A percentile compares a stretch with the other conserved stretches of the same genome.
Conservation (phyloP, 2,329 filamentous ascomycete species). For the Pseudopyrenochaeta lycopersici region DNA sequence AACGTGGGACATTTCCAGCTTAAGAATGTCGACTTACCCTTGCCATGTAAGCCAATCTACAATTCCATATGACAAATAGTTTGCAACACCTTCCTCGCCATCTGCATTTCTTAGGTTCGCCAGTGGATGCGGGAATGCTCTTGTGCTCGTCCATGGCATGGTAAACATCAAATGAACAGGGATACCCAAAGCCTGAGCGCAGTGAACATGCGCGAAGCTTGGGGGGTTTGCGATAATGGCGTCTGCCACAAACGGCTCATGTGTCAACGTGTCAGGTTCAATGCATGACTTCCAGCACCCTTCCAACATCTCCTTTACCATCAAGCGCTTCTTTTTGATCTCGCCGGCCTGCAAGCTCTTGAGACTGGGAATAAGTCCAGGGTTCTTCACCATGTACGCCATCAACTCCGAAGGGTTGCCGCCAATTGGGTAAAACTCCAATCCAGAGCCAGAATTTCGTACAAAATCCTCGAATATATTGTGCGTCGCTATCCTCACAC, state of each 20-base stretch:
- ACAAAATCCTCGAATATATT: conserved; percentile 24
- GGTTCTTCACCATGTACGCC: conserved; percentile 61
- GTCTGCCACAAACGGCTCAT: conserved; percentile 78
- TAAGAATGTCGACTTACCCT: conserved; percentile 25
- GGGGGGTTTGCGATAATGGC: conserved; percentile 80
- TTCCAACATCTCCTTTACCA: conserved; percentile 36
- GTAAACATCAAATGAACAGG: conserved; percentile 88
- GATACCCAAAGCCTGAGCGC: conserved; percentile 75
- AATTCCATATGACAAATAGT: conserved; percentile 56
- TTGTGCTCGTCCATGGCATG: conserved; percentile 61
- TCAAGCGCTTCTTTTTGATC: conserved; percentile 41
- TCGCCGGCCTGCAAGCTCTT: conserved; percentile 35
- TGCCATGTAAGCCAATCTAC: conserved; percentile 61
- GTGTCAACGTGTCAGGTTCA: conserved; percentile 44
- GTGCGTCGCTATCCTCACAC: conserved; percentile 40
- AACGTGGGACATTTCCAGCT: background rate
- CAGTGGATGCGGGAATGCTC: conserved; percentile 58
- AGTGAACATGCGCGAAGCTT: conserved; percentile 77
- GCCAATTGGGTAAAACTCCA: conserved; percentile 48
- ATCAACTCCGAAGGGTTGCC: conserved; percentile 53
- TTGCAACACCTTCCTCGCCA: conserved; percentile 45
- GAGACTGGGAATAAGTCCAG: conserved; percentile 48
- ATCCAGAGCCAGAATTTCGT: conserved; percentile 14
- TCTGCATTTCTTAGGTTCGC: conserved; percentile 54
- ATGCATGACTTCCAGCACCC: conserved; percentile 48